Evolutionary conservation across 225 moss, liverwort and hornwort species (phyloP).

Genomic region (Marchantia polymorpha): DNA sequence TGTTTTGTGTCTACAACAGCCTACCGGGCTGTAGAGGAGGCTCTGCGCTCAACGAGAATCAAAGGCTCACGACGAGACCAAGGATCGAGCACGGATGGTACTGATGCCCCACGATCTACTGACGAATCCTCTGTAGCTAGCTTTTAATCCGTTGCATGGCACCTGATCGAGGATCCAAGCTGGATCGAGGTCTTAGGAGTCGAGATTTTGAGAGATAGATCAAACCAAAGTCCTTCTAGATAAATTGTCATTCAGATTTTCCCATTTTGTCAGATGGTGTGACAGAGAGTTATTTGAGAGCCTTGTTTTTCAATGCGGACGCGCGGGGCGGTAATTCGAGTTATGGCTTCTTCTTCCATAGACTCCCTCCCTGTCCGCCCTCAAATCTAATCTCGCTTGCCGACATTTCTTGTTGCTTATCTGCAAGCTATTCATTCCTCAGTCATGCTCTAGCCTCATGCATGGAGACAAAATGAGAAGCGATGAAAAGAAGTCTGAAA

Average conservation of each 20-base stretch:
- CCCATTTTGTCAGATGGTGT: neutral
- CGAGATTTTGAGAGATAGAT: slow-evolving; percentile 31
- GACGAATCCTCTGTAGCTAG: slow-evolving; percentile 30
- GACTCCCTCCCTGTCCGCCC: too few relatives aligned
- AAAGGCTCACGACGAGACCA: slow-evolving; percentile 45
- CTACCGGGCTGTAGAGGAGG: slow-evolving; percentile 70
- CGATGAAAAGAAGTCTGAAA: too few relatives aligned
- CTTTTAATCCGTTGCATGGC: slow-evolving; percentile 33
- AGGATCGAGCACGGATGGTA: slow-evolving; percentile 17
- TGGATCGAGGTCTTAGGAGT: slow-evolving; percentile 46
- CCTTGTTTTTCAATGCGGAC: neutral
- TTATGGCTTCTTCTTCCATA: too few relatives aligned
- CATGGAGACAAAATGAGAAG: too few relatives aligned
- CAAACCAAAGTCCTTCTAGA: slow-evolving; percentile 11
- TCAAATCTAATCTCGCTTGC: too few relatives aligned
- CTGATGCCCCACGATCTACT: slow-evolving; percentile 27
- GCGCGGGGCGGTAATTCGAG: too few relatives aligned
- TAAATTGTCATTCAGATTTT: neutral
- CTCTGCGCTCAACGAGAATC: slow-evolving; percentile 60
- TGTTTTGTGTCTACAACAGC: slow-evolving; percentile 37
- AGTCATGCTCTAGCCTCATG: too few relatives aligned
- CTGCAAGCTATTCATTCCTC: too few relatives aligned
- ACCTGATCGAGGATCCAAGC: slow-evolving; percentile 44
- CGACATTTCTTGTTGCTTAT: too few relatives aligned
- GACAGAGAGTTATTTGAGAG: neutral